Percentiles rank a stretch among this genome's conserved stretches.
These are phyloP conservation scores for Aspergillus spinulosporus DNA, from an alignment of 2,329 filamentous ascomycete genomes.

Conservation along the genomic window DNA sequence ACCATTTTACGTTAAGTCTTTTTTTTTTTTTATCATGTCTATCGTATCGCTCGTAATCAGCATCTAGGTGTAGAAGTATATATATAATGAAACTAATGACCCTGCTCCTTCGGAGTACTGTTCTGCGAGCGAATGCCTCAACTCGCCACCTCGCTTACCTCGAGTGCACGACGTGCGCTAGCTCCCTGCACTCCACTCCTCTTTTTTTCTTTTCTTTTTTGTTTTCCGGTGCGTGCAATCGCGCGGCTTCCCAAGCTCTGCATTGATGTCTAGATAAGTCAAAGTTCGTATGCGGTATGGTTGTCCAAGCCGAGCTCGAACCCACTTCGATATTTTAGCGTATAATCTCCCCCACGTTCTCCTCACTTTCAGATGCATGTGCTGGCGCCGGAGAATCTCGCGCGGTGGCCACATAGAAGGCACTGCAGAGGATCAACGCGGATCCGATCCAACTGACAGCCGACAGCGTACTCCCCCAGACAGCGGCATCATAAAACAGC, in stretches of 20 bases:
- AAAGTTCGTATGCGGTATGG: neutral
- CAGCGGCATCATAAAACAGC: slow-evolving; percentile 61
- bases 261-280: slow-evolving; percentile 7
- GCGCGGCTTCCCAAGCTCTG: neutral
- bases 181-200: slow-evolving; percentile 8
- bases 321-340: slow-evolving; percentile 2
- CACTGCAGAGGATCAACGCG: slow-evolving; percentile 64
- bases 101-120: neutral
- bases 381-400: slow-evolving; percentile 36
- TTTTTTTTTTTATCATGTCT: neutral
- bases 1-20: neutral
- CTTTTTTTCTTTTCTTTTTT: neutral
- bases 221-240: too few relatives aligned
- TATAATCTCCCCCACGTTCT: slow-evolving; percentile 5
- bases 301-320: neutral
- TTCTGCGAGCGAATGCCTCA: slow-evolving; percentile 11
- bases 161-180: slow-evolving; percentile 2
- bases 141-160: slow-evolving; percentile 15
- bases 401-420: slow-evolving; percentile 63
- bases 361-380: slow-evolving; percentile 2
- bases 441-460: slow-evolving; percentile 61
- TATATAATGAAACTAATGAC: neutral
- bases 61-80: neutral
- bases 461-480: slow-evolving; percentile 63
- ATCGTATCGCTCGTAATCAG: neutral